A percentile compares a stretch with the other conserved stretches of the same genome.
phyloP scores from a whole-genome alignment of 805 yeast genomes.

The Hermanozyma aechmeae region DNA sequence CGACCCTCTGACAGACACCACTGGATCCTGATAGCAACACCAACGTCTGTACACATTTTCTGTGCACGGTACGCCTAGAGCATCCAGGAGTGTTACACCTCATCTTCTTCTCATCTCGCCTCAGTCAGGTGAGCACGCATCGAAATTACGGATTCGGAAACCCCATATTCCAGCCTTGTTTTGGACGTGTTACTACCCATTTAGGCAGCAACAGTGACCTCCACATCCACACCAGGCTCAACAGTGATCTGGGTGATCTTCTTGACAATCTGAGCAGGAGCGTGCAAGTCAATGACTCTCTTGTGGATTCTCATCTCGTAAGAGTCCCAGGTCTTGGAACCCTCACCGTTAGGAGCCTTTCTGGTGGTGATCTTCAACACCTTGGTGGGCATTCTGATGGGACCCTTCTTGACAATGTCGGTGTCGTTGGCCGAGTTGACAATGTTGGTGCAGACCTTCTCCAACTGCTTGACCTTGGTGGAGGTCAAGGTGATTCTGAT shows the following conservation, averaged over 20 bases:
- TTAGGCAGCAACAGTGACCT: constrained; percentile 84
- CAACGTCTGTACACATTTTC: constrained; percentile 40
- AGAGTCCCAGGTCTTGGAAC: constrained; percentile 99
- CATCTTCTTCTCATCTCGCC: background rate
- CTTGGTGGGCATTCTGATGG: constrained; percentile 99
- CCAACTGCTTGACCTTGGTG: constrained; percentile 97
- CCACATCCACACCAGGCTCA: constrained; percentile 99
- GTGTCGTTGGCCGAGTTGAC: constrained; percentile 77
- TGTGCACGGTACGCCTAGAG: constrained; percentile 58
- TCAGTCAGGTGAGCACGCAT: background rate
- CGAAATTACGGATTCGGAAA: constrained; percentile 1
- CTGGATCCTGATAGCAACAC: constrained; percentile 49
- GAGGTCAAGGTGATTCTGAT: constrained; percentile 99
- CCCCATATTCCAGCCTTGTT: constrained; percentile 1
- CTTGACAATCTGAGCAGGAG: constrained; percentile 89
- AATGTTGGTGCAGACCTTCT: constrained; percentile 89
- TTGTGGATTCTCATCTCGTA: constrained; percentile 99
- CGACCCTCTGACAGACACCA: background rate
- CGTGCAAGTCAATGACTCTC: constrained; percentile 97
- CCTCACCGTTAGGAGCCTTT: constrained; percentile 99
- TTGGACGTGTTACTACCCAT: constrained; percentile 7
- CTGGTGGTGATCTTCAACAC: constrained; percentile 97
- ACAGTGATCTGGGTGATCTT: constrained; percentile 95
- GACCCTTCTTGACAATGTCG: constrained; percentile 92
- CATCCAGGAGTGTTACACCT: constrained; percentile 9